These are phyloP conservation scores for Daldinia loculata DNA, from an alignment of 495 filamentous ascomycete genomes.

Conservation along the genomic window DNA sequence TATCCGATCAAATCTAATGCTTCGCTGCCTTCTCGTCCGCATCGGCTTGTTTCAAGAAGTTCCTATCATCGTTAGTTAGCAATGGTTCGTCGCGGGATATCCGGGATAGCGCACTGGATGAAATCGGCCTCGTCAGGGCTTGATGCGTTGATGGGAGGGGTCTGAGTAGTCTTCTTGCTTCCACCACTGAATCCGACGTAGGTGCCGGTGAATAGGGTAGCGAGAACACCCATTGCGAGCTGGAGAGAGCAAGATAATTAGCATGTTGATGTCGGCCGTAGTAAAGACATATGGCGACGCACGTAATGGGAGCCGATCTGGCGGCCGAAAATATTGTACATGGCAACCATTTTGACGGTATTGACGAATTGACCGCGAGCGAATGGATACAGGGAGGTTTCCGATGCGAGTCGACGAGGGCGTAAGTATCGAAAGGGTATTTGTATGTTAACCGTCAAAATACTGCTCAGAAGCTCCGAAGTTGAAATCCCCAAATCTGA, in stretches of 20 bases:
- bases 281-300: constrained; percentile 54
- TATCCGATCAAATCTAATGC: constrained; percentile 57
- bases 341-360: constrained; percentile 79
- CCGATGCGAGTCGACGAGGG: constrained; percentile 43
- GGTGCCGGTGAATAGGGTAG: constrained; percentile 66
- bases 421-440: constrained; percentile 31
- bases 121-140: constrained; percentile 96
- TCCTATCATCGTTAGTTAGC: constrained; percentile 64
- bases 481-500: constrained; percentile 39
- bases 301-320: constrained; percentile 95
- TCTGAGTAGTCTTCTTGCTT: constrained; percentile 65
- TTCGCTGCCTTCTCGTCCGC: constrained; percentile 73
- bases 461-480: constrained; percentile 43
- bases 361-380: constrained; percentile 48
- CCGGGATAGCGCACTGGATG: constrained; percentile 79
- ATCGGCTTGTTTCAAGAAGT: constrained; percentile 80
- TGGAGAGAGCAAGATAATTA: constrained; percentile 51
- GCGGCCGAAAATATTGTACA: constrained; percentile 86
- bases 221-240: constrained; percentile 89
- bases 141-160: constrained; percentile 84
- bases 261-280: constrained; percentile 18
- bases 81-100: constrained; percentile 19
- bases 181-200: constrained; percentile 66
- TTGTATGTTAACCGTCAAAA: constrained; percentile 41
- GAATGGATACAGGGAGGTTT: constrained; percentile 16